These are phyloP conservation scores for Epichloe gansuensis DNA, from an alignment of 2,329 filamentous ascomycete genomes.

Conservation along the genomic window DNA sequence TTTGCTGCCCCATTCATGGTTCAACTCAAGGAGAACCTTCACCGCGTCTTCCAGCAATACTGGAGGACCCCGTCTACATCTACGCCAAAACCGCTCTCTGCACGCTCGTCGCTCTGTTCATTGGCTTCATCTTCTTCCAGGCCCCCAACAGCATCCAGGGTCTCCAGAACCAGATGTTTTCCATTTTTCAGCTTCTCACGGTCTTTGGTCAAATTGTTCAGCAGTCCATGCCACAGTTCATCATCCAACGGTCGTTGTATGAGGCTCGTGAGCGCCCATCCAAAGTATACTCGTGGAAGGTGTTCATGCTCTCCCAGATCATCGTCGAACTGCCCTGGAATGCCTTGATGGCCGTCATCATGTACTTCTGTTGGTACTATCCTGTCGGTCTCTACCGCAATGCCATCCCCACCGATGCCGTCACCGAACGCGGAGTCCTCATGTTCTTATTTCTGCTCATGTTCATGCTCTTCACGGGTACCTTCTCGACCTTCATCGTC, in stretches of 20 bases:
- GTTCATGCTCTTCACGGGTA: slow-evolving; percentile 72
- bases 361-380: slow-evolving; percentile 79
- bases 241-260: slow-evolving; percentile 69
- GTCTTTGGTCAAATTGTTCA: slow-evolving; percentile 71
- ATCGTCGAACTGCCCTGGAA: slow-evolving; percentile 82
- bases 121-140: slow-evolving; percentile 70
- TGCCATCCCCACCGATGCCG: slow-evolving; percentile 46
- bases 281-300: slow-evolving; percentile 75
- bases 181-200: slow-evolving; percentile 72
- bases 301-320: slow-evolving; percentile 75
- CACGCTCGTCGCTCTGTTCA: slow-evolving; percentile 55
- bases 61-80: slow-evolving; percentile 82
- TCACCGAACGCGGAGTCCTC: slow-evolving; percentile 58
- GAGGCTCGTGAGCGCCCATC: slow-evolving; percentile 76
- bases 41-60: slow-evolving; percentile 80
- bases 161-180: slow-evolving; percentile 76
- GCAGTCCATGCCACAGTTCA: slow-evolving; percentile 78
- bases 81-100: slow-evolving; percentile 69
- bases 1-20: slow-evolving; percentile 64
- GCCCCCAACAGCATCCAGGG: slow-evolving; percentile 63
- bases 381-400: slow-evolving; percentile 68
- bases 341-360: slow-evolving; percentile 59
- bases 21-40: slow-evolving; percentile 56
- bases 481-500: slow-evolving; percentile 69
- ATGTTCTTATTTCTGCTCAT: slow-evolving; percentile 66